A percentile compares a stretch with the other conserved stretches of the same genome.
These are phyloP conservation scores for Aspergillus sp. DNA, from an alignment of 2,329 filamentous ascomycete genomes.

Conservation along the genomic window DNA sequence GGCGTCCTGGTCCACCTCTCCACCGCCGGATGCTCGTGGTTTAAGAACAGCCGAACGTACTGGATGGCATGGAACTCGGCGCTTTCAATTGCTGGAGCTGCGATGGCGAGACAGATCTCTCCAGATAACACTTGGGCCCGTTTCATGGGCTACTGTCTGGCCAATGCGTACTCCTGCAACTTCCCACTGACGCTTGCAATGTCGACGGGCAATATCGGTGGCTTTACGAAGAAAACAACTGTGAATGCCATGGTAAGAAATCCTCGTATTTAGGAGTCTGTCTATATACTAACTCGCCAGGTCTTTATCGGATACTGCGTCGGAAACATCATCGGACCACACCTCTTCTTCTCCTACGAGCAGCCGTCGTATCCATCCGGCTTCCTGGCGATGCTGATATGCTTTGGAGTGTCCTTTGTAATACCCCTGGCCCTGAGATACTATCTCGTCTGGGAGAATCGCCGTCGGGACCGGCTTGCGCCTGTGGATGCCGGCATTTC, in stretches of 20 bases:
- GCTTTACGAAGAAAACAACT: constrained; percentile 51
- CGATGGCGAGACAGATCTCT: constrained; percentile 18
- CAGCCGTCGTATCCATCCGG: constrained; percentile 32
- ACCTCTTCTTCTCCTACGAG: constrained; percentile 44
- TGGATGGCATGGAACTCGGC: constrained; percentile 6
- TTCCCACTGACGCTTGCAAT: constrained; percentile 42
- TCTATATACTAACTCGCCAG: not conserved
- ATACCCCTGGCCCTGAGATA: not conserved
- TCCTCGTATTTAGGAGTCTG: not conserved
- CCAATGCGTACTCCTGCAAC: constrained; percentile 37
- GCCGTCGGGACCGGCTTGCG: not conserved
- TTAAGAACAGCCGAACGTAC: not conserved
- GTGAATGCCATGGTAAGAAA: constrained; percentile 39
- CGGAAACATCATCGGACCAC: constrained; percentile 48
- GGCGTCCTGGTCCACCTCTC: constrained; percentile 30
- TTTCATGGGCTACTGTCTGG: constrained; percentile 22
- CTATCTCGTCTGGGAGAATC: constrained; percentile 11
- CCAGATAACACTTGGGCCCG: constrained; percentile 14
- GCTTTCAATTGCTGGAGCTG: constrained; percentile 20
- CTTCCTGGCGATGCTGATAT: constrained; percentile 19
- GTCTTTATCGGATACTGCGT: constrained; percentile 45
- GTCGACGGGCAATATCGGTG: constrained; percentile 48
- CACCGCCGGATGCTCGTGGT: not conserved
- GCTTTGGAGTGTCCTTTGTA: constrained; percentile 2
- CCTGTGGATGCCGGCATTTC: not conserved